phyloP scores from a whole-genome alignment of 192 early-diverging fungal species.

The Haplosporangium gracile region DNA sequence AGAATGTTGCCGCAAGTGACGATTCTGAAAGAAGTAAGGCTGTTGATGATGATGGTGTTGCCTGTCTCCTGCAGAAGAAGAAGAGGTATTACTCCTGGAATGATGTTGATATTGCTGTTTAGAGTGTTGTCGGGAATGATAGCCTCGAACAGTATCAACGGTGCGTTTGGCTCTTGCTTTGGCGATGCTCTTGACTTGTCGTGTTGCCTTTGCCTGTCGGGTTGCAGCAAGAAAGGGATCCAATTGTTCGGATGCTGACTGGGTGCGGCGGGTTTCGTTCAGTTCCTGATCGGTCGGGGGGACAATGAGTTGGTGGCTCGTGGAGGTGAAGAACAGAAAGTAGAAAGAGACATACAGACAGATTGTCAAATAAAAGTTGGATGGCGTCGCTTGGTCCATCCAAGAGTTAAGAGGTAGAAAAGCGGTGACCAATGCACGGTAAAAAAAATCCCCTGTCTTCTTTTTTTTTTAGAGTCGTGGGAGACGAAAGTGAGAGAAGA shows the following conservation, averaged over 20 bases:
- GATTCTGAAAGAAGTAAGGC: neutral
- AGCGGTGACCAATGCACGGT: neutral
- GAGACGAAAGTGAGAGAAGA: neutral
- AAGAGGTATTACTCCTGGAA: conserved; percentile 18
- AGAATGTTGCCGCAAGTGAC: conserved; percentile 20
- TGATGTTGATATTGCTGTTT: conserved; percentile 14
- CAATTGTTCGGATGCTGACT: conserved; percentile 48
- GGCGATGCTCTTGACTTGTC: conserved; percentile 34
- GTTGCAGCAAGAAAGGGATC: conserved; percentile 50
- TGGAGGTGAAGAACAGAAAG: conserved; percentile 51
- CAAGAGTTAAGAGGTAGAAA: neutral
- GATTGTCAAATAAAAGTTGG: conserved; percentile 55
- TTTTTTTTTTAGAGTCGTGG: neutral
- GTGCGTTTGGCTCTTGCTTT: conserved; percentile 39
- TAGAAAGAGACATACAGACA: conserved; percentile 58
- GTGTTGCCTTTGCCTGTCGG: conserved; percentile 32
- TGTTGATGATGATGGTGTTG: neutral
- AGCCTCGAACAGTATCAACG: conserved; percentile 26
- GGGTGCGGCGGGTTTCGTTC: conserved; percentile 33
- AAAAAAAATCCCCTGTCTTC: neutral
- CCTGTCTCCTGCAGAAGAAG: conserved; percentile 1
- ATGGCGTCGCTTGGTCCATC: conserved; percentile 52
- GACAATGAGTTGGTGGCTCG: conserved; percentile 9
- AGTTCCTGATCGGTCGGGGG: conserved; percentile 34
- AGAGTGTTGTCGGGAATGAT: conserved; percentile 20